Base-by-base conservation (phyloP, 768 basidiomycete genomes). In the Rhodotorula graminis region DNA sequence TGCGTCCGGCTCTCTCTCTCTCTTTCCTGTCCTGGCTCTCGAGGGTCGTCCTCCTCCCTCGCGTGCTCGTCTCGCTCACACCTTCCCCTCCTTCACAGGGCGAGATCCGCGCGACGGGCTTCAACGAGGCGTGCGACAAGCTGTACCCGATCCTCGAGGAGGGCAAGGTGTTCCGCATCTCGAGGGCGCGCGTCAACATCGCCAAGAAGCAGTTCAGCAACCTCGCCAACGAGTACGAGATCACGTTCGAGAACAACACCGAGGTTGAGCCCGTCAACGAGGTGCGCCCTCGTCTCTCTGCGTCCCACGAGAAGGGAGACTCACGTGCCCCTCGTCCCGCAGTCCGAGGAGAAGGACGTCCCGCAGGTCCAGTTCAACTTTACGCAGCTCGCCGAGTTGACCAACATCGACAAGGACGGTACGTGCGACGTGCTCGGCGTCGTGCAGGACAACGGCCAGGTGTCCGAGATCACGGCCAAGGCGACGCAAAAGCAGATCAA, bases 201-300 rank as follows among this genome's bases (percentile, higher is more conserved):
- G 95, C 94, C 46, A 98, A 96, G 84, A 97, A 93, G 83, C 94
- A 96, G 82, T 99, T 95, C 81, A 90, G 87, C 47, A 92, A 91
- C 79, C 81, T 95, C 62, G 83, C 85, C 73, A 96, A 94, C 79
- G 94, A 98, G 79, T 98, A 97, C 78, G 94, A 98, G 80, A 86
- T 99, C 74, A 85, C 83, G 62, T 84, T 99, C n/a, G 92, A 93
- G 74, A 87, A 86, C 72, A 85, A 86, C 68, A 93, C 93, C 0
- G 90, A 91, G 71, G 84, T 98, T 31, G 89, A 91, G 79, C 91
- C 93, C 84, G 82, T 91, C 68, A 56, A 84, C 19, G 37, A 49
- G 33, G 65, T 66, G 37, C 56, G 65, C 37, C 12, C 3, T 14
- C 40, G 14, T 67, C 9, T 14, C 3, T 14, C 44, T 29, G 1